Evolutionary conservation across 768 basidiomycete species (phyloP), one percentile per base, ranked within the genome.

Genomic region (Suillus americanus): DNA sequence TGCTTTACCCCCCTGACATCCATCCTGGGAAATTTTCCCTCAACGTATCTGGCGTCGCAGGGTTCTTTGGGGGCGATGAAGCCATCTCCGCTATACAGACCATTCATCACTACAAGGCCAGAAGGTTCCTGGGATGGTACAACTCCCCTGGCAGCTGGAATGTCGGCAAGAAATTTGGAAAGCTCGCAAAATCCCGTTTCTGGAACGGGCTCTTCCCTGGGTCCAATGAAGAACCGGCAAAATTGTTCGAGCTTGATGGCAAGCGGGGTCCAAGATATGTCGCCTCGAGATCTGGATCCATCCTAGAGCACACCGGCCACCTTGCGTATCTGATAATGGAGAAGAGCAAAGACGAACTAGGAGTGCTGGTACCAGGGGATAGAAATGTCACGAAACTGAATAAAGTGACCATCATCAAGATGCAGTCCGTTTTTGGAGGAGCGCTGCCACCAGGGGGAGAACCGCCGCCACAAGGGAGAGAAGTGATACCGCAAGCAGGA

Each of bases 111-210:
- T 72, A 65, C 56, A 62, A 67, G 28, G 65, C 69, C 12, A 70
- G 71, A 60, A 74, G 69, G 12, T 77, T 72, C 72, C 64, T 78
- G 18, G 74, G 76, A 28, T 78, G 74, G 74, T 78, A 78, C 56
- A 77, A 78, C 43, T 68, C 74, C 13, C 76, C 76, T 0, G 76
- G 76, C n/a, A 74, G 74, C 59, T 68, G 72, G 40, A 59, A 62
- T 28, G 67, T 78, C 13, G 76, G 77, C 18, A 71, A 67, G 56
- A 66, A 68, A n/a, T 74, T 77, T 23, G 74, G 72, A 7, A 60
- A 66, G n/a, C 68, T 77, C 23, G 73, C 75, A 2, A 65, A 63
- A 12, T 70, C 72, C 37, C 66, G 56, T 23, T 40, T 77, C 60
- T 75, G 73, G 74, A 46, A 64, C 45, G 68, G 64, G 3, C 18